Evolutionary conservation across 2,329 filamentous ascomycete species (phyloP).

Genomic region (Fusarium illudens): DNA sequence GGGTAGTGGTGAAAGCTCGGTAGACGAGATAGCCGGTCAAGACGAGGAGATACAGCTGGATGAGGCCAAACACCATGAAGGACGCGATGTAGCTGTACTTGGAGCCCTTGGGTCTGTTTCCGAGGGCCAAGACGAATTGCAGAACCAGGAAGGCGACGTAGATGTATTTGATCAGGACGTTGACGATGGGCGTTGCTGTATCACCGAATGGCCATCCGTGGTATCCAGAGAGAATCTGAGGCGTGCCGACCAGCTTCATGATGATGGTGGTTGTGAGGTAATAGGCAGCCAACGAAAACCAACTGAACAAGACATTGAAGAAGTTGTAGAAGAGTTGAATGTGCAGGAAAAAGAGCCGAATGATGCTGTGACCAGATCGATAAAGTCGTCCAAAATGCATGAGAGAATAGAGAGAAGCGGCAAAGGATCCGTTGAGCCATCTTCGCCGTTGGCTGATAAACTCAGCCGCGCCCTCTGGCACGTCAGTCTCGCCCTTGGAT

Average conservation of each 20-base stretch:
- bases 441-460: constrained; percentile 38
- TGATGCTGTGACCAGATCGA: constrained; percentile 33
- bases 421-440: constrained; percentile 39
- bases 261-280: constrained; percentile 38
- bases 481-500: constrained; percentile 39
- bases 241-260: constrained; percentile 37
- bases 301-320: constrained; percentile 36
- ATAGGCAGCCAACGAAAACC: constrained; percentile 36
- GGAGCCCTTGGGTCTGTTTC: constrained; percentile 37
- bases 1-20: constrained; percentile 29
- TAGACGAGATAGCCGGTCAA: constrained; percentile 38
- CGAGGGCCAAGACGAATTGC: constrained; percentile 37
- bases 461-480: constrained; percentile 36
- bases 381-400: constrained; percentile 39
- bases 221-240: constrained; percentile 24
- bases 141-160: constrained; percentile 37
- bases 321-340: constrained; percentile 39
- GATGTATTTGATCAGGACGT: constrained; percentile 36
- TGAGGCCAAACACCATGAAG: constrained; percentile 37
- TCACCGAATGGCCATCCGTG: constrained; percentile 40
- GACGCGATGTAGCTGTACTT: constrained; percentile 39
- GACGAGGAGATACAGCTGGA: constrained; percentile 35
- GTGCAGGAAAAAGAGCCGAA: constrained; percentile 38
- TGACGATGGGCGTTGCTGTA: constrained; percentile 34
- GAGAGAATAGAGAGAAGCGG: constrained; percentile 38